phyloP scores from a whole-genome alignment of 1,284 basidiomycete genomes.

The Exobasidium rhododendri region DNA sequence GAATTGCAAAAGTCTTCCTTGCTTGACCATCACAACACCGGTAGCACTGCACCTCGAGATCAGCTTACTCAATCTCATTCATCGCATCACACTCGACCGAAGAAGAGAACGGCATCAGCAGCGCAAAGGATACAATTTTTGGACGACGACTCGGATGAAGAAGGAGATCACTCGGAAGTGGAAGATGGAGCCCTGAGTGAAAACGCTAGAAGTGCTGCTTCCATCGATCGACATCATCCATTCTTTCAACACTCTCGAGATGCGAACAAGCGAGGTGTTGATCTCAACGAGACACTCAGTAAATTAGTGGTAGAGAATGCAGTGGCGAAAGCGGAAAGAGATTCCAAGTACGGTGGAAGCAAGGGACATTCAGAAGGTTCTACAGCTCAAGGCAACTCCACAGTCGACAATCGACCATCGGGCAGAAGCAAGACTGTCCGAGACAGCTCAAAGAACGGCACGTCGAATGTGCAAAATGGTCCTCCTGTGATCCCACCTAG shows the following conservation, averaged over 20 bases:
- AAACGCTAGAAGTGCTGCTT: constrained; percentile 38
- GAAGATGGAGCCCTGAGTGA: constrained; percentile 30
- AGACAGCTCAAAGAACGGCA: background rate
- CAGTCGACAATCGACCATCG: constrained; percentile 24
- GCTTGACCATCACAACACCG: constrained; percentile 28
- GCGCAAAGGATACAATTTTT: constrained; percentile 33
- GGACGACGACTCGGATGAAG: constrained; percentile 36
- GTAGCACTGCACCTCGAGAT: constrained; percentile 28
- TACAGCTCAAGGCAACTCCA: background rate
- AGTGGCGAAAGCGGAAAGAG: constrained; percentile 12
- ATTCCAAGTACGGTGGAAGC: constrained; percentile 8
- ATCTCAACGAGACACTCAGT: constrained; percentile 19
- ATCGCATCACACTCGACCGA: constrained; percentile 20
- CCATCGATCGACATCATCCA: constrained; percentile 47
- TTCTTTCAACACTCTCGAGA: constrained; percentile 45
- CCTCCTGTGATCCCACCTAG: constrained; percentile 25
- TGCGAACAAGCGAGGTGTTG: constrained; percentile 22
- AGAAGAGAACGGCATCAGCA: constrained; percentile 10
- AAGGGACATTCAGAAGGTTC: background rate
- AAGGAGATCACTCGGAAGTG: constrained; percentile 1
- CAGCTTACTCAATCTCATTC: background rate
- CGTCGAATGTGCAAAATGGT: constrained; percentile 9
- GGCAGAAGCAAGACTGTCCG: constrained; percentile 38
- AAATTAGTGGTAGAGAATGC: constrained; percentile 27
- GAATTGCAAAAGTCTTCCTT: constrained; percentile 43